A percentile compares a stretch with the other conserved stretches of the same genome.
Conservation (phyloP, 352 stramenopile genomes). For the Globisporangium carolinianum region DNA sequence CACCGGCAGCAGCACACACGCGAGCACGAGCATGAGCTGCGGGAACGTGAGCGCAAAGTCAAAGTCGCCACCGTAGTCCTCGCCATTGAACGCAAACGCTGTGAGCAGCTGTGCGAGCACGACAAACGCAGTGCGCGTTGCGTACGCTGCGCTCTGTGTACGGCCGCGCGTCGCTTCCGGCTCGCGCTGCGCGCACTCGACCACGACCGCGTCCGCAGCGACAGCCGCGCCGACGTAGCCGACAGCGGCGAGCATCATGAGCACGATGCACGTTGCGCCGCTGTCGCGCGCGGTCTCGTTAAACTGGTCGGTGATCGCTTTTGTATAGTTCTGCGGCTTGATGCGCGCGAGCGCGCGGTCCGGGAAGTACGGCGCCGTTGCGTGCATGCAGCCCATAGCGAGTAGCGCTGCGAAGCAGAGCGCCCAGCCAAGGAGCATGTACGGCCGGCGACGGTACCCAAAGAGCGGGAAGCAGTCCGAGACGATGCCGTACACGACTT, state of each 20-base stretch:
- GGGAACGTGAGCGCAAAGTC: conserved; percentile 12
- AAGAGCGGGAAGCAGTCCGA: conserved; percentile 1
- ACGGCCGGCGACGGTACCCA: conserved; percentile 16
- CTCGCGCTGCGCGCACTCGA: conserved; percentile 21
- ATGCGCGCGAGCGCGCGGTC: not conserved
- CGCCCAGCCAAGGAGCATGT: conserved; percentile 23
- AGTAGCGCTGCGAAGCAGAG: conserved; percentile 2
- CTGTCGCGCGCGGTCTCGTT: too few relatives aligned
- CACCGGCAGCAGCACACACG: conserved; percentile 6
- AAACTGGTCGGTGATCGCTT: not conserved
- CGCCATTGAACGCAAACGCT: conserved; percentile 18
- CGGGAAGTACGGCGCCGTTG: conserved; percentile 11
- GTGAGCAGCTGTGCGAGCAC: conserved; percentile 10
- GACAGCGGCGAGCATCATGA: conserved; percentile 25
- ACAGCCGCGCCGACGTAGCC: conserved; percentile 19
- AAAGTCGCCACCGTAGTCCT: conserved; percentile 17
- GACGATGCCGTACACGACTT: too few relatives aligned
- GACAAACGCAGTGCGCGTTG: conserved; percentile 13
- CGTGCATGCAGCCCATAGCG: conserved; percentile 13
- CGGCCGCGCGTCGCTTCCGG: conserved; percentile 15
- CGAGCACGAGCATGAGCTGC: conserved; percentile 12
- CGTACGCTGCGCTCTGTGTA: conserved; percentile 19
- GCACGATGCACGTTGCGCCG: too few relatives aligned
- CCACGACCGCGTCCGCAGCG: conserved; percentile 15
- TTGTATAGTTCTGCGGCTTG: conserved; percentile 1